A percentile compares a stretch with the other conserved stretches of the same genome.
Evolutionary conservation across 2,329 filamentous ascomycete species (phyloP).

Genomic region (Periconia sp.): DNA sequence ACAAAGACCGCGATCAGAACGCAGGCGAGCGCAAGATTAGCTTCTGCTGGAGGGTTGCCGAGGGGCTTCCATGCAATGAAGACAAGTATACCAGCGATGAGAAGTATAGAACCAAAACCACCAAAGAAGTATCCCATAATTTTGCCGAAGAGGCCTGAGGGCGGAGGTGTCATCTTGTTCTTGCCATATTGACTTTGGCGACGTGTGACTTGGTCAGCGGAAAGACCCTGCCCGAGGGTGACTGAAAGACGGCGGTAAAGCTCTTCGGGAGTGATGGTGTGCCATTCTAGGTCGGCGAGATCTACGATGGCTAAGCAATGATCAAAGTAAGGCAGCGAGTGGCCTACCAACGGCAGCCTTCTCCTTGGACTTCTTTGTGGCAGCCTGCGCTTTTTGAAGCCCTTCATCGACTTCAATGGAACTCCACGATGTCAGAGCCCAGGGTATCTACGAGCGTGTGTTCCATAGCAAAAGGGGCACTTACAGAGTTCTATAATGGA

Average conservation of each 20-base stretch:
- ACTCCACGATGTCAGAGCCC: constrained; percentile 12
- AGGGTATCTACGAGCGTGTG: not conserved
- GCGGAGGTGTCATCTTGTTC: constrained; percentile 71
- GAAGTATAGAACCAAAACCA: constrained; percentile 75
- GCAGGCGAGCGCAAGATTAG: constrained; percentile 76
- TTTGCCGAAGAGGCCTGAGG: constrained; percentile 64
- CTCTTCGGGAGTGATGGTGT: constrained; percentile 64
- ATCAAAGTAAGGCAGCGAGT: not conserved
- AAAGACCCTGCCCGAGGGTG: constrained; percentile 65
- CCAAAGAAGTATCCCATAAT: constrained; percentile 76
- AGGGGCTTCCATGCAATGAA: constrained; percentile 80
- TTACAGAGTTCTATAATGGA: constrained; percentile 50
- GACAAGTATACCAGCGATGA: constrained; percentile 72
- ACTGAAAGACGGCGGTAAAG: constrained; percentile 65
- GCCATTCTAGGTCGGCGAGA: constrained; percentile 68
- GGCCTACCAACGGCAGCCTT: constrained; percentile 40
- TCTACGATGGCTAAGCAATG: constrained; percentile 17
- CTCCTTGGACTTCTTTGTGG: constrained; percentile 39
- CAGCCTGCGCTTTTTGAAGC: constrained; percentile 34
- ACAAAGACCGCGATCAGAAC: constrained; percentile 74
- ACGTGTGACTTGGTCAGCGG: constrained; percentile 61
- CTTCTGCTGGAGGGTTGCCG: constrained; percentile 71
- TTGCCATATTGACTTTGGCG: constrained; percentile 66
- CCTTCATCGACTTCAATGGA: constrained; percentile 51
- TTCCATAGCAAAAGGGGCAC: not conserved